phyloP scores from a whole-genome alignment of 805 yeast species.

The Blastobotrys mokoenaii region DNA sequence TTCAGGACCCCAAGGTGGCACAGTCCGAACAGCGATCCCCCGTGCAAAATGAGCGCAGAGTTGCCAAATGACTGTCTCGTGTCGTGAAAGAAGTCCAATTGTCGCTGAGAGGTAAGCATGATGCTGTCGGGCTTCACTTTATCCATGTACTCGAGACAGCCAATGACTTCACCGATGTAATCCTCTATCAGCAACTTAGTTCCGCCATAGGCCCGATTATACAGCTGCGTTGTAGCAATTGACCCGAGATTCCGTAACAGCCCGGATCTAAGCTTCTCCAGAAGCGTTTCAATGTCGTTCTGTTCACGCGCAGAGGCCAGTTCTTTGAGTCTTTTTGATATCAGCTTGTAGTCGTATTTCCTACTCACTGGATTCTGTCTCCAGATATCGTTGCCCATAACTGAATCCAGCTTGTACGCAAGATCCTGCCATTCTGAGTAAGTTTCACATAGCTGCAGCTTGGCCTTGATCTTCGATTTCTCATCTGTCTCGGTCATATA shows the following conservation, averaged over 20 bases:
- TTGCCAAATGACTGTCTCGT: constrained; percentile 82
- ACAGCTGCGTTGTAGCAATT: constrained; percentile 68
- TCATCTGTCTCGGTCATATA: constrained; percentile 16
- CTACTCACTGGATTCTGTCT: constrained; percentile 74
- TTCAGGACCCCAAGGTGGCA: constrained; percentile 91
- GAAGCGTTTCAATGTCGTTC: constrained; percentile 48
- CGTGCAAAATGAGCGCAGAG: constrained; percentile 85
- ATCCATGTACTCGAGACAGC: constrained; percentile 54
- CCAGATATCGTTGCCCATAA: constrained; percentile 39
- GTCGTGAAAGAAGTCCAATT: constrained; percentile 72
- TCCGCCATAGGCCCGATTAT: constrained; percentile 76
- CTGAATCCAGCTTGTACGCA: constrained; percentile 37
- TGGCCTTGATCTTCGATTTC: constrained; percentile 15
- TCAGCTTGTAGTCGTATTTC: constrained; percentile 76
- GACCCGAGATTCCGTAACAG: constrained; percentile 87
- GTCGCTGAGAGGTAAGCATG: constrained; percentile 35
- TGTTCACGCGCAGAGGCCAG: constrained; percentile 53
- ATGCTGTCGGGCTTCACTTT: constrained; percentile 22
- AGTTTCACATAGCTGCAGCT: constrained; percentile 36
- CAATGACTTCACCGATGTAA: constrained; percentile 67
- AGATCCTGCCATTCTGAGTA: constrained; percentile 61
- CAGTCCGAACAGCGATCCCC: constrained; percentile 89
- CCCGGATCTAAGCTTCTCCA: constrained; percentile 71
- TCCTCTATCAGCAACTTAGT: constrained; percentile 86
- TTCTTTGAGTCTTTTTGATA: constrained; percentile 61